Evolutionary conservation across 805 yeast species (phyloP).

Genomic region (Myxozyma sirexii): DNA sequence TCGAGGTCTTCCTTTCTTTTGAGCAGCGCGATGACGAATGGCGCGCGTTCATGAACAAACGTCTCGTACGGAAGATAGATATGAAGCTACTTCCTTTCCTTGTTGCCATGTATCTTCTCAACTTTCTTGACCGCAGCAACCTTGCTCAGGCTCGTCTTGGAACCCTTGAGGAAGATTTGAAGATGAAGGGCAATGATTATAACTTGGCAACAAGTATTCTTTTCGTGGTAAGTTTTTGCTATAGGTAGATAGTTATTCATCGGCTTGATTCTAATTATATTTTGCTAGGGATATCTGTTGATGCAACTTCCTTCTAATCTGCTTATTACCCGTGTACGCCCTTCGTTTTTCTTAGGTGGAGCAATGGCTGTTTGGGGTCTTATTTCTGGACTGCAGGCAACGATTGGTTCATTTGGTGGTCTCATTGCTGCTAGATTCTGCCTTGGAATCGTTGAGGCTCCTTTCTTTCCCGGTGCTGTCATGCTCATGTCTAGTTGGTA

Average conservation of each 20-base stretch:
- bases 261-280: constrained; percentile 39
- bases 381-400: constrained; percentile 40
- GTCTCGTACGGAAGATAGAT: constrained; percentile 29
- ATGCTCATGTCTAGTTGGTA: constrained; percentile 46
- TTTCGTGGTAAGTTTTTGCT: constrained; percentile 45
- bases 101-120: constrained; percentile 35
- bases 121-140: constrained; percentile 51
- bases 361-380: constrained; percentile 46
- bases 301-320: constrained; percentile 34
- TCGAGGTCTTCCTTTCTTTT: neutral
- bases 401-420: constrained; percentile 45
- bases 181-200: constrained; percentile 48
- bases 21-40: constrained; percentile 19
- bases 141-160: constrained; percentile 52
- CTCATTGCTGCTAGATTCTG: constrained; percentile 44
- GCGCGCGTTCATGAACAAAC: constrained; percentile 9
- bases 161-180: constrained; percentile 47
- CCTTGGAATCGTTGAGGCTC: constrained; percentile 47
- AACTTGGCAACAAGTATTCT: constrained; percentile 49
- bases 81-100: constrained; percentile 35
- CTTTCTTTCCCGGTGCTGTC: constrained; percentile 46
- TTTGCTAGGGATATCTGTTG: constrained; percentile 41
- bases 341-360: constrained; percentile 42
- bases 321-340: constrained; percentile 44
- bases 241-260: too few species aligned